A percentile compares a stretch with the other conserved stretches of the same genome.
Conservation (phyloP, 352 stramenopile genomes). For the Pythium grandisporangium region DNA sequence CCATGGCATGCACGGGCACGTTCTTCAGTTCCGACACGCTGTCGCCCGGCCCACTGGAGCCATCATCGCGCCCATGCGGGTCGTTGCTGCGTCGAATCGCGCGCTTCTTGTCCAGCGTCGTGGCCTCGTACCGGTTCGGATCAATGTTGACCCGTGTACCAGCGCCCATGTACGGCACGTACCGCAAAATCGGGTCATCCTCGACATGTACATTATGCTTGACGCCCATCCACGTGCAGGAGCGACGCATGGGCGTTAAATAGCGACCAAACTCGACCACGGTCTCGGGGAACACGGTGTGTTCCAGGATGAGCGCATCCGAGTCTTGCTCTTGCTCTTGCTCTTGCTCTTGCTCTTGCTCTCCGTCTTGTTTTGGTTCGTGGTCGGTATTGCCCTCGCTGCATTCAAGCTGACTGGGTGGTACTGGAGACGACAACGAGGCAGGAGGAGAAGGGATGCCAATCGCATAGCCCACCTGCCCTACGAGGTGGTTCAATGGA, state of each 20-base stretch:
- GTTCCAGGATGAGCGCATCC: constrained; percentile 10
- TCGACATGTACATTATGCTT: constrained; percentile 66
- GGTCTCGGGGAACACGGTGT: constrained; percentile 30
- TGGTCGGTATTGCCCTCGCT: too few species aligned
- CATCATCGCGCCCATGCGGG: too few species aligned
- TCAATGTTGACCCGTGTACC: constrained; percentile 39
- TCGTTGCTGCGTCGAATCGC: constrained; percentile 26
- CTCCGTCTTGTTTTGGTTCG: too few species aligned
- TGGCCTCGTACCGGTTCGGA: constrained; percentile 45
- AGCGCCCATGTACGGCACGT: constrained; percentile 87
- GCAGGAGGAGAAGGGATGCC: constrained; percentile 4
- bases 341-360: too few species aligned
- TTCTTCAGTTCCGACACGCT: constrained; percentile 22
- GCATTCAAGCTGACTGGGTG: too few species aligned
- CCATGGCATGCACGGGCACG: constrained; percentile 18
- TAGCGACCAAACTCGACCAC: constrained; percentile 34
- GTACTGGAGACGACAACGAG: too few species aligned
- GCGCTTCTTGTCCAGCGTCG: constrained; percentile 45
- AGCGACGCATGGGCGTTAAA: constrained; percentile 32
- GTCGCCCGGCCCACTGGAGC: too few species aligned
- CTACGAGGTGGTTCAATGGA: constrained; percentile 5
- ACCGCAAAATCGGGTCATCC: constrained; percentile 78
- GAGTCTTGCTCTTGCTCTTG: background rate
- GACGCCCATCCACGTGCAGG: constrained; percentile 61
- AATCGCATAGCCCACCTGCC: constrained; percentile 10